Evolutionary conservation across 176 grass and related monocot species (phyloP).

Genomic region (Rhynchospora tenuis): DNA sequence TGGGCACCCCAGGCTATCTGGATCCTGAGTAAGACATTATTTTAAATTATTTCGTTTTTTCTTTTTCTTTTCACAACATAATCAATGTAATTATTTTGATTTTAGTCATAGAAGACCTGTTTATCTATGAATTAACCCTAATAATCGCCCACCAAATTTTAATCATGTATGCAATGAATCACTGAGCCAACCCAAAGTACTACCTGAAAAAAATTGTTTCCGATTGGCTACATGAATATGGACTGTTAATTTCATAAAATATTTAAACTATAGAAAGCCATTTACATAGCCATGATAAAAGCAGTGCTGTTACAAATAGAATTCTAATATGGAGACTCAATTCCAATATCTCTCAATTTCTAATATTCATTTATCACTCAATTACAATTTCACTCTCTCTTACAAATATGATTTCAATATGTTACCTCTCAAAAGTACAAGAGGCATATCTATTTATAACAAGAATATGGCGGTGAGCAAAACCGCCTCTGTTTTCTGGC

Average conservation of each 20-base stretch:
- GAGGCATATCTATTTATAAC: too few species aligned
- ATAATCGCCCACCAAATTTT: not conserved
- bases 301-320: too few species aligned
- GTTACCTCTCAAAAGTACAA: not conserved
- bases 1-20: slow-evolving; percentile 4
- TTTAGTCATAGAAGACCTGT: not conserved
- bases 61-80: not conserved
- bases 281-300: too few species aligned
- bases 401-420: too few species aligned
- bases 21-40: not conserved
- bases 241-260: not conserved
- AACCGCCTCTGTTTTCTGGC: too few species aligned
- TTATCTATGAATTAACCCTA: not conserved
- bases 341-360: too few species aligned
- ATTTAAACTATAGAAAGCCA: too few species aligned
- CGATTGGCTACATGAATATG: not conserved
- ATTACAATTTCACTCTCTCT: too few species aligned
- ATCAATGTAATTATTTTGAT: not conserved
- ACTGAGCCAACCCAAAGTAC: not conserved
- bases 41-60: not conserved
- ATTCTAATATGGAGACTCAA: too few species aligned
- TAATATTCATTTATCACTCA: too few species aligned
- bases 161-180: not conserved
- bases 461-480: too few species aligned
- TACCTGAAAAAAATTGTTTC: not conserved